Evolutionary conservation across 2,329 filamentous ascomycete genomes (phyloP).

Genomic region (Venturia aucupariae): DNA sequence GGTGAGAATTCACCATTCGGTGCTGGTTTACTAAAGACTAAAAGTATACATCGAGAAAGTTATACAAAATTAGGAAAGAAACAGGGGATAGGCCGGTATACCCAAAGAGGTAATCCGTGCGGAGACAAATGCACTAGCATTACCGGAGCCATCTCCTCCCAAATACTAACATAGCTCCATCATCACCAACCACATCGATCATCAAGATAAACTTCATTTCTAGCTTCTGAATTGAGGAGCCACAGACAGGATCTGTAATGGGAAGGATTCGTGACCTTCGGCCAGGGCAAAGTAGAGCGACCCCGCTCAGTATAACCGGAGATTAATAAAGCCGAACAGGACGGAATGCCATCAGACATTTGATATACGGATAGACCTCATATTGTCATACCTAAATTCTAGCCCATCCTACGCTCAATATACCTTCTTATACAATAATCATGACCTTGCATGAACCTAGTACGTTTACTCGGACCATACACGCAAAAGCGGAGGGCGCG

Average conservation of each 20-base stretch:
- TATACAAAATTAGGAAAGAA: no score
- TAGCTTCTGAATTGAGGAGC: not conserved
- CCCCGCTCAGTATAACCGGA: not conserved
- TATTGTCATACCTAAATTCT: not conserved
- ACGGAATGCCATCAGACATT: not conserved
- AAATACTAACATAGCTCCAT: not conserved
- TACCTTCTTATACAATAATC: not conserved
- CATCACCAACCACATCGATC: not conserved
- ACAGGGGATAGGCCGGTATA: no score
- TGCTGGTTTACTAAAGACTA: no score
- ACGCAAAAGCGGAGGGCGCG: slow-evolving; percentile 14
- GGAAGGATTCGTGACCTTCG: not conserved
- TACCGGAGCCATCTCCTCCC: no score
- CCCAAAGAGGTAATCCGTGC: no score
- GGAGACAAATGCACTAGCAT: no score
- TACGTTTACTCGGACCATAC: slow-evolving; percentile 13
- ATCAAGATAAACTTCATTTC: not conserved
- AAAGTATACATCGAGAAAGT: no score
- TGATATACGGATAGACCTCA: not conserved
- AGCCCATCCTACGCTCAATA: not conserved
- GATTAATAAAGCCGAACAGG: not conserved
- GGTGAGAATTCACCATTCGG: no score
- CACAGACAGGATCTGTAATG: not conserved
- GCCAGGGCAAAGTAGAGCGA: not conserved
- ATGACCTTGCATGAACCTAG: not conserved